phyloP scores from a whole-genome alignment of 495 filamentous ascomycete species.

The Aspergillus cristatus region DNA sequence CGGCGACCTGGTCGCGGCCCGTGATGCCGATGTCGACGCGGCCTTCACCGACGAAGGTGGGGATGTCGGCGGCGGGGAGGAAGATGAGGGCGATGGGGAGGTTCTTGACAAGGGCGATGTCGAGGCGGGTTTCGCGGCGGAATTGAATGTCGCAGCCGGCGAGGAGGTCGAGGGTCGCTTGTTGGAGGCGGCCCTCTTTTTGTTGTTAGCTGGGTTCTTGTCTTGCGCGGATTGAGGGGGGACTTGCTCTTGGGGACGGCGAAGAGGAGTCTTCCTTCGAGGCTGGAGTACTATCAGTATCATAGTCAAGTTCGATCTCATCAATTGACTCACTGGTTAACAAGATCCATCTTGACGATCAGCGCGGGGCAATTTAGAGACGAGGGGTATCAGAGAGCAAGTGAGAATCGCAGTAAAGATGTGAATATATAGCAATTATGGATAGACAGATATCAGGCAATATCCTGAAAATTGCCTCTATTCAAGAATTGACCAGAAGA shows the following conservation, averaged over 20 bases:
- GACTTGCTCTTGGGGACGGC: constrained; percentile 92
- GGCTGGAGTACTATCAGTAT: constrained; percentile 21
- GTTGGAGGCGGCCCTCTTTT: constrained; percentile 84
- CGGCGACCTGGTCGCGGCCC: constrained; percentile 81
- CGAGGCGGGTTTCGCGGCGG: constrained; percentile 80
- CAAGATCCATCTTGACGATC: constrained; percentile 59
- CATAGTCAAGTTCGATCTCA: background rate
- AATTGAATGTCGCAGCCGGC: constrained; percentile 94
- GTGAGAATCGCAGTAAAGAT: constrained; percentile 10
- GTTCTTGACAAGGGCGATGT: constrained; percentile 95
- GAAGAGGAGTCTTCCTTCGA: constrained; percentile 90
- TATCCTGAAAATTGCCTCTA: background rate
- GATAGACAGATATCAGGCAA: background rate
- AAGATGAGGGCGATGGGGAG: constrained; percentile 92
- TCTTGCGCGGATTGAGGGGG: constrained; percentile 15
- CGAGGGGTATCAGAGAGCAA: background rate
- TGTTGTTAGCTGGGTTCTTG: constrained; percentile 9
- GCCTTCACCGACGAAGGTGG: constrained; percentile 91
- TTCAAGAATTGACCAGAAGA: background rate
- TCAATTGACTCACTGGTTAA: constrained; percentile 62
- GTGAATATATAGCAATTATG: background rate
- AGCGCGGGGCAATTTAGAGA: constrained; percentile 20
- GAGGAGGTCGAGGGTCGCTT: constrained; percentile 78
- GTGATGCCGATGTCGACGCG: constrained; percentile 92
- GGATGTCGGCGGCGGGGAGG: constrained; percentile 94